These are phyloP conservation scores for Diaporthe caulivora DNA, from an alignment of 2,329 filamentous ascomycete genomes.

Conservation along the genomic window DNA sequence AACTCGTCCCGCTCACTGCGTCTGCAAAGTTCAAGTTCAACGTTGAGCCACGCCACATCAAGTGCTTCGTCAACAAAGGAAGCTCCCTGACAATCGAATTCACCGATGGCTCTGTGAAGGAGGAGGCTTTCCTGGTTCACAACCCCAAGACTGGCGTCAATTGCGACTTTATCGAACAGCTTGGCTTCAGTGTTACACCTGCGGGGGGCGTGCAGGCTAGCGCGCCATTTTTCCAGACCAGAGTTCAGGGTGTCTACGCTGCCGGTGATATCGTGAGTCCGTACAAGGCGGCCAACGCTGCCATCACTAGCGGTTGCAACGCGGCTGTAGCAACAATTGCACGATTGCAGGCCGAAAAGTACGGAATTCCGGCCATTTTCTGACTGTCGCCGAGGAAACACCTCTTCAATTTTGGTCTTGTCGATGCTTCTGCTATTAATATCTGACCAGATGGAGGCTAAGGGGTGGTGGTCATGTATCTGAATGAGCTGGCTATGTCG, in stretches of 20 bases:
- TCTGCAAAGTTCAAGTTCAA: neutral
- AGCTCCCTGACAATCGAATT: neutral
- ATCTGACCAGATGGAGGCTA: no score
- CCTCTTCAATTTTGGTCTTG: no score
- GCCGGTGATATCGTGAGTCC: neutral
- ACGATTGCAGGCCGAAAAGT: neutral
- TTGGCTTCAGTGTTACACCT: neutral
- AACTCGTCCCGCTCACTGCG: neutral
- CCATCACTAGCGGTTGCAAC: neutral
- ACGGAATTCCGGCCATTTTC: neutral
- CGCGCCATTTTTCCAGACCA: neutral
- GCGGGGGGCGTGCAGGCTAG: neutral
- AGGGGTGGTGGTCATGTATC: no score
- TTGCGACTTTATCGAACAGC: neutral
- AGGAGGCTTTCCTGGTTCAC: constrained; percentile 2
- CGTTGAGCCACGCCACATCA: neutral
- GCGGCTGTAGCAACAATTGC: neutral
- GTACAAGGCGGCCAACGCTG: neutral
- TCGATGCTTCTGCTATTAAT: no score
- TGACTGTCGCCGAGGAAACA: no score
- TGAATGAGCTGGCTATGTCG: no score
- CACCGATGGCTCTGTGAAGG: neutral
- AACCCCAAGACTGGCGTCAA: neutral
- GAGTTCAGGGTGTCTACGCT: neutral
- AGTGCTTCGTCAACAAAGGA: neutral